Evolutionary conservation across 176 grass and related monocot genomes (phyloP).

Genomic region (Carex parvula): DNA sequence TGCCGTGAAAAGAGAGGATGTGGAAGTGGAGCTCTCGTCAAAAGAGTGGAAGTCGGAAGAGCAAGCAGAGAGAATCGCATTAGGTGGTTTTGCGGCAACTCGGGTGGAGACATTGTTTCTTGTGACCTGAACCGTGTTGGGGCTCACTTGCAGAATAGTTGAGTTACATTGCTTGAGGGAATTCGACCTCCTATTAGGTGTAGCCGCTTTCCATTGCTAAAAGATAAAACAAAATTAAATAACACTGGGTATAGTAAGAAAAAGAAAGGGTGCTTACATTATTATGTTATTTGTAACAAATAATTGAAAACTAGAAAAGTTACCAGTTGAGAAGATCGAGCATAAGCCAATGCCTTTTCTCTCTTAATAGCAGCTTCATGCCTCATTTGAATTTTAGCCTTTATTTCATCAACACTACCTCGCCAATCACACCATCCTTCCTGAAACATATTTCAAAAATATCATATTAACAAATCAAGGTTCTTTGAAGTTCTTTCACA

Average conservation of each 20-base stretch:
- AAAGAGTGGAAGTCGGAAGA: conserved; percentile 47
- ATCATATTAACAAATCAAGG: background rate
- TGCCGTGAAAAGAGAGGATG: conserved; percentile 55
- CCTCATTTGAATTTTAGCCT: conserved; percentile 70
- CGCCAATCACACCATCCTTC: conserved; percentile 77
- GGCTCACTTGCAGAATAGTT: conserved; percentile 24
- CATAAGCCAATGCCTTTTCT: conserved; percentile 68
- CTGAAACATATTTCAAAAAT: conserved; percentile 34
- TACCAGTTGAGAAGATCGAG: conserved; percentile 69
- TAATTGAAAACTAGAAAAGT: conserved; percentile 5
- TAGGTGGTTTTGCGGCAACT: conserved; percentile 57
- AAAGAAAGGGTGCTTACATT: background rate
- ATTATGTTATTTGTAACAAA: background rate
- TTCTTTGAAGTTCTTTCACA: background rate
- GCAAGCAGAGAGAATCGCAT: conserved; percentile 34
- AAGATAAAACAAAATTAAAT: background rate
- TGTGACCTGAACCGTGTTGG: conserved; percentile 50
- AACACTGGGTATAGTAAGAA: background rate
- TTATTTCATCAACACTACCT: conserved; percentile 62
- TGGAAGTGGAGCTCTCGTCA: conserved; percentile 51
- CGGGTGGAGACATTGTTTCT: conserved; percentile 66
- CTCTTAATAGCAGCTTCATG: conserved; percentile 69
- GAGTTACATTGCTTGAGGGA: conserved; percentile 5
- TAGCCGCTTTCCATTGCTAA: conserved; percentile 38
- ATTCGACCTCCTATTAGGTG: conserved; percentile 28